These are phyloP conservation scores for Annulohypoxylon moriforme DNA, from an alignment of 495 filamentous ascomycete species.

Conservation along the genomic window DNA sequence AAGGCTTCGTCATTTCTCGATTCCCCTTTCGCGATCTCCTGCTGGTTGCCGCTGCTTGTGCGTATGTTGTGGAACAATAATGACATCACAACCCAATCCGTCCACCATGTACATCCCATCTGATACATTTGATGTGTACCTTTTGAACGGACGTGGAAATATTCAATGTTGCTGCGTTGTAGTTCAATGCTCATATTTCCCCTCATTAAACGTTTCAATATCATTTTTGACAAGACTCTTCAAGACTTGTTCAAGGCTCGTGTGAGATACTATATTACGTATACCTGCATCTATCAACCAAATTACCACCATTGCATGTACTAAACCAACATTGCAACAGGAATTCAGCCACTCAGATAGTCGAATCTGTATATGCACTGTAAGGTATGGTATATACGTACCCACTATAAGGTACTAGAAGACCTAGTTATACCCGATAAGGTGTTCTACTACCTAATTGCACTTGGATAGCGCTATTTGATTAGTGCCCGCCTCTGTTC, in stretches of 20 bases:
- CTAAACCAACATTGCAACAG: conserved; percentile 8
- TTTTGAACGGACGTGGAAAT: neutral
- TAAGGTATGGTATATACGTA: conserved; percentile 7
- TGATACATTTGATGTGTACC: too few relatives aligned
- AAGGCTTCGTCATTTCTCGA: conserved; percentile 41
- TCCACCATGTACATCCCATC: neutral
- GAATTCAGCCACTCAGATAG: neutral
- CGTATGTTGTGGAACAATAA: conserved; percentile 33
- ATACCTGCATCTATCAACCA: conserved; percentile 19
- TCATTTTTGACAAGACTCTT: neutral
- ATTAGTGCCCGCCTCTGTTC: conserved; percentile 38
- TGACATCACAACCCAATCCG: conserved; percentile 37
- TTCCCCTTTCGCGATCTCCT: conserved; percentile 34
- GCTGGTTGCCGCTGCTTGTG: conserved; percentile 27
- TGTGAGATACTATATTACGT: conserved; percentile 24
- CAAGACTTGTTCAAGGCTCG: conserved; percentile 16
- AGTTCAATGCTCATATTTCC: neutral
- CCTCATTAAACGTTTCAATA: conserved; percentile 27
- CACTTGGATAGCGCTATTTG: conserved; percentile 14
- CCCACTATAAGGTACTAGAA: neutral
- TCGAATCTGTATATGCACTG: conserved; percentile 3
- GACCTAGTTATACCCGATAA: conserved; percentile 13
- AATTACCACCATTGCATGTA: conserved; percentile 6
- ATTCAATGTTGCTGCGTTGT: neutral
- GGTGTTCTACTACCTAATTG: conserved; percentile 17